A percentile compares a stretch with the other conserved stretches of the same genome.
Conservation (phyloP, 768 basidiomycete genomes). For the Termitomyces sp. region DNA sequence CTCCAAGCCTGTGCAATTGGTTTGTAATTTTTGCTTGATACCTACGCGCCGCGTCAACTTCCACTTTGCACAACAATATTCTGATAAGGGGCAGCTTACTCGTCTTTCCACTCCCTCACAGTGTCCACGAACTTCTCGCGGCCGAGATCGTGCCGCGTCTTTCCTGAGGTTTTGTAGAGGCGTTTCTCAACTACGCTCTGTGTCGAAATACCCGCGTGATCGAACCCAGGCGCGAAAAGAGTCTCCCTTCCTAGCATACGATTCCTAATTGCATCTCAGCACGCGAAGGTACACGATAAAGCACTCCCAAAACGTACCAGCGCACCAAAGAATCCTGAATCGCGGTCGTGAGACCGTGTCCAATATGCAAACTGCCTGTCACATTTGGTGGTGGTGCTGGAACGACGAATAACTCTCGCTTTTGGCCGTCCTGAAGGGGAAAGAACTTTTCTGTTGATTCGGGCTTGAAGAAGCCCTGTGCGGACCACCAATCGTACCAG, state of each 20-base stretch:
- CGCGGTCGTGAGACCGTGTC: constrained; percentile 88
- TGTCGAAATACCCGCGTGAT: constrained; percentile 98
- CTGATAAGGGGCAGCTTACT: constrained; percentile 49
- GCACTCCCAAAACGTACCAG: constrained; percentile 54
- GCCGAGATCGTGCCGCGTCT: constrained; percentile 92
- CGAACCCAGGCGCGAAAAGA: constrained; percentile 91
- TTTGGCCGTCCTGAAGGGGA: constrained; percentile 54
- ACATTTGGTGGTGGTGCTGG: constrained; percentile 95
- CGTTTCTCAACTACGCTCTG: constrained; percentile 97
- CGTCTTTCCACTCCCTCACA: constrained; percentile 96
- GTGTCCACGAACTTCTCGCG: constrained; percentile 87
- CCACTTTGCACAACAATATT: background rate
- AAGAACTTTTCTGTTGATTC: constrained; percentile 36
- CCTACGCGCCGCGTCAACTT: constrained; percentile 34
- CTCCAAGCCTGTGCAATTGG: constrained; percentile 86
- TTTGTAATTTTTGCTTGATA: constrained; percentile 93
- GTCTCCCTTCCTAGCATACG: constrained; percentile 94
- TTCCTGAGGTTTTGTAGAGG: constrained; percentile 76
- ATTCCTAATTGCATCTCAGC: constrained; percentile 55
- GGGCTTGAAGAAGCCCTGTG: constrained; percentile 89
- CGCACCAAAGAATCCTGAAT: constrained; percentile 89
- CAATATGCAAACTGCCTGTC: constrained; percentile 93
- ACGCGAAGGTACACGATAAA: background rate
- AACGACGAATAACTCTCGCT: constrained; percentile 77
- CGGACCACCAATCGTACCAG: constrained; percentile 99